These are phyloP conservation scores for Cladophialophora yegresii DNA, from an alignment of 2,329 filamentous ascomycete species.

Conservation along the genomic window DNA sequence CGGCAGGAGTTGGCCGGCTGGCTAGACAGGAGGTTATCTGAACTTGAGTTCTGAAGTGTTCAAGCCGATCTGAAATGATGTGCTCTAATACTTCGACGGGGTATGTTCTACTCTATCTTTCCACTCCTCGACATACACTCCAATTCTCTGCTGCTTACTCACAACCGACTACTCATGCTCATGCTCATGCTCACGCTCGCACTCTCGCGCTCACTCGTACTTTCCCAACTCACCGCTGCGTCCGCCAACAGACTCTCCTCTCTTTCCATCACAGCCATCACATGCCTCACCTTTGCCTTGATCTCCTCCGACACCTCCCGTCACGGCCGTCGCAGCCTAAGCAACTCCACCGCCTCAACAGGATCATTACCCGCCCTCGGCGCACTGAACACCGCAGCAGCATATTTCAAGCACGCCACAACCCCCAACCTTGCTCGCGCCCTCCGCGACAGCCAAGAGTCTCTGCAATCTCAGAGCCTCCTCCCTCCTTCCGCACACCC, in stretches of 20 bases:
- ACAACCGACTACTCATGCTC: too few relatives aligned
- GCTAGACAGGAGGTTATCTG: too few relatives aligned
- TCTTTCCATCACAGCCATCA: conserved; percentile 36
- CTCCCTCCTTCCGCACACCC: conserved; percentile 56
- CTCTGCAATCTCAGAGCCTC: conserved; percentile 64
- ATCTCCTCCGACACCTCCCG: conserved; percentile 48
- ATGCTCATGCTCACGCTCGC: too few relatives aligned
- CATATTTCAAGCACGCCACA: conserved; percentile 69
- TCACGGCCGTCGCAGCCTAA: conserved; percentile 64
- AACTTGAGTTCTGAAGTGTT: too few relatives aligned
- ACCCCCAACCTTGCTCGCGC: conserved; percentile 61
- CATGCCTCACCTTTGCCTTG: conserved; percentile 48
- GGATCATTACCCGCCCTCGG: conserved; percentile 57
- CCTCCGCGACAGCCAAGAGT: conserved; percentile 65
- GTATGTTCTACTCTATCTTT: too few relatives aligned
- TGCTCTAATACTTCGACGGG: too few relatives aligned
- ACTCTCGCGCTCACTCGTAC: too few relatives aligned
- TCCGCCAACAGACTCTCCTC: not conserved
- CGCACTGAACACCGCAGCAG: conserved; percentile 62
- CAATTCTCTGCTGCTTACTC: too few relatives aligned
- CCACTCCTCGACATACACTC: too few relatives aligned
- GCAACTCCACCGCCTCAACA: conserved; percentile 57
- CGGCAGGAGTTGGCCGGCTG: too few relatives aligned
- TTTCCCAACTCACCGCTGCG: too few relatives aligned
- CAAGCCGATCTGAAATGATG: too few relatives aligned